A percentile compares a stretch with the other conserved stretches of the same genome.
phyloP scores from a whole-genome alignment of 2,329 filamentous ascomycete genomes.

The Ophiostoma ulmi region DNA sequence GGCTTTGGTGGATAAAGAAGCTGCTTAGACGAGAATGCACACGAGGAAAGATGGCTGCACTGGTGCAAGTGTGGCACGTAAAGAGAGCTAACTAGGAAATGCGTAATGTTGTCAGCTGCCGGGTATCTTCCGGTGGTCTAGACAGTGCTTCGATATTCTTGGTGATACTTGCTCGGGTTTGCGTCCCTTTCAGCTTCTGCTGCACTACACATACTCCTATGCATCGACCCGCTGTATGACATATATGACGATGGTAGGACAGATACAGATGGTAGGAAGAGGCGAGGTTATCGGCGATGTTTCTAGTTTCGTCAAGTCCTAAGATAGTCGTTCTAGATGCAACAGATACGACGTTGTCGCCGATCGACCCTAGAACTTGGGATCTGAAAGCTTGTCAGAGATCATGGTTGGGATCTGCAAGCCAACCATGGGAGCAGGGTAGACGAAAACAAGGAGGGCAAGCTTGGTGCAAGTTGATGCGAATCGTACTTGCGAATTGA shows the following conservation, averaged over 20 bases:
- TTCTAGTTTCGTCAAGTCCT: background rate
- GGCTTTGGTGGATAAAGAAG: background rate
- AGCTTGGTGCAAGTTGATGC: background rate
- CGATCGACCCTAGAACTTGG: background rate
- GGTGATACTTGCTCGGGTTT: constrained; percentile 6
- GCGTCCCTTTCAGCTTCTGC: background rate
- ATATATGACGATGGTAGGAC: constrained; percentile 1
- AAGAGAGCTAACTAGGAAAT: background rate
- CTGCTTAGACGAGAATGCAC: background rate
- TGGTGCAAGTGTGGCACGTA: background rate
- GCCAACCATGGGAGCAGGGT: background rate
- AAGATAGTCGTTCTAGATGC: background rate
- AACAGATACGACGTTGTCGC: background rate
- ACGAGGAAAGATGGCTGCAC: background rate
- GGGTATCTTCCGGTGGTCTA: background rate
- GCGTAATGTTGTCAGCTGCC: background rate
- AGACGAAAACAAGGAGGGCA: background rate
- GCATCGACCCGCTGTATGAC: background rate
- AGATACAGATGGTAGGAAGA: background rate
- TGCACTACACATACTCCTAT: background rate
- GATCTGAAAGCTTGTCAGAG: background rate
- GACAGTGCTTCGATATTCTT: background rate
- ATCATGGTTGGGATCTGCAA: background rate
- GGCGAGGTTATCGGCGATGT: background rate
- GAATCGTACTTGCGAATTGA: too few species aligned